These are phyloP conservation scores for Panus rudis DNA, from an alignment of 768 basidiomycete genomes.

Conservation along the genomic window DNA sequence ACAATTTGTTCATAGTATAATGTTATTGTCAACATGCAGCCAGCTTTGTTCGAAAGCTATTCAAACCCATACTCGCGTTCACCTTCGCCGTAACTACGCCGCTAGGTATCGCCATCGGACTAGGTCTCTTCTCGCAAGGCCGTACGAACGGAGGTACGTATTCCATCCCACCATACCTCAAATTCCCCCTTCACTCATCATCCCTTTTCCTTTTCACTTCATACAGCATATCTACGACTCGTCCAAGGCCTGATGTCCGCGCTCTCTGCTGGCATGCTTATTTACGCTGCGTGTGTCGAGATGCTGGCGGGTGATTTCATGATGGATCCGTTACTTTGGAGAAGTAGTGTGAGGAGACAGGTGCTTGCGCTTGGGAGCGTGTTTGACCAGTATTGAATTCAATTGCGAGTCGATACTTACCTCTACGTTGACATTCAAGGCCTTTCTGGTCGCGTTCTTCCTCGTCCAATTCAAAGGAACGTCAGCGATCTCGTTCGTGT, in stretches of 20 bases:
- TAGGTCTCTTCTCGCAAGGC: conserved; percentile 17
- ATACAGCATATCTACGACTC: conserved; percentile 31
- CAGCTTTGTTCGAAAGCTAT: too few species aligned
- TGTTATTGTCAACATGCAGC: neutral
- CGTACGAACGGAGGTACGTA: neutral
- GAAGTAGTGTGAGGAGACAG: conserved; percentile 33
- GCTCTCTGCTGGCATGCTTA: conserved; percentile 76
- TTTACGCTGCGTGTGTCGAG: conserved; percentile 77
- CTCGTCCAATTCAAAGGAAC: conserved; percentile 56
- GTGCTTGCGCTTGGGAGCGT: conserved; percentile 53
- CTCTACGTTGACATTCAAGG: too few species aligned
- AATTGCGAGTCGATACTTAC: neutral
- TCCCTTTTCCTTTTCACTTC: neutral
- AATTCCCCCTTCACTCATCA: neutral
- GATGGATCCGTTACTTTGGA: conserved; percentile 53
- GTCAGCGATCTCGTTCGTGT: conserved; percentile 37
- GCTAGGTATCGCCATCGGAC: conserved; percentile 54
- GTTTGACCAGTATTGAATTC: conserved; percentile 22
- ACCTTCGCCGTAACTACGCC: conserved; percentile 75
- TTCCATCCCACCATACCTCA: neutral
- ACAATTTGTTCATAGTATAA: neutral
- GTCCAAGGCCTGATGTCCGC: conserved; percentile 73
- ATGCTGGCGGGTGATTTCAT: conserved; percentile 86
- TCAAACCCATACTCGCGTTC: conserved; percentile 48
- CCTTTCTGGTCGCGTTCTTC: conserved; percentile 51